These are phyloP conservation scores for Candida vaughaniae DNA, from an alignment of 805 yeast species.

Conservation along the genomic window DNA sequence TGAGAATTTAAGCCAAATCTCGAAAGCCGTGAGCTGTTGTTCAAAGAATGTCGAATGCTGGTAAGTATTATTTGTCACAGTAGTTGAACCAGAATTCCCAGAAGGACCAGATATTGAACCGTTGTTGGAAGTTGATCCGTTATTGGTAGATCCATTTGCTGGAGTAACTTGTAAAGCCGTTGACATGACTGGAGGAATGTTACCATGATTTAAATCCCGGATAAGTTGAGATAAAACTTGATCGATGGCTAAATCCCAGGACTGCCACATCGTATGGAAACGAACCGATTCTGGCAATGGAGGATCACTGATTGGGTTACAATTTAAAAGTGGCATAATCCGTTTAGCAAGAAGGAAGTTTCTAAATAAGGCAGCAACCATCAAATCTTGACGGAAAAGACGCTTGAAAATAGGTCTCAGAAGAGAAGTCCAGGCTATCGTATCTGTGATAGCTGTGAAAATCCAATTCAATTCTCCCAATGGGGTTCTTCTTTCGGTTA, in stretches of 20 bases:
- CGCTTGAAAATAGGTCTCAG: slow-evolving; percentile 87
- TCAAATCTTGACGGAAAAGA: slow-evolving; percentile 88
- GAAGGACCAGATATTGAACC: slow-evolving; percentile 17
- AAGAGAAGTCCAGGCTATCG: slow-evolving; percentile 94
- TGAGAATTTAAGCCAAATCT: slow-evolving; percentile 85
- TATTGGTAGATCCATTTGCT: slow-evolving; percentile 1
- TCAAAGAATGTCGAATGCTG: slow-evolving; percentile 94
- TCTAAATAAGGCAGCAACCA: slow-evolving; percentile 94
- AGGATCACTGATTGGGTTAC: slow-evolving; percentile 94
- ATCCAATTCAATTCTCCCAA: slow-evolving; percentile 97
- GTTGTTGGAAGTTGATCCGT: slow-evolving; percentile 8
- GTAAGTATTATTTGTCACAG: slow-evolving; percentile 45
- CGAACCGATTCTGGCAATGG: slow-evolving; percentile 80
- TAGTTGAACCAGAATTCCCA: background rate
- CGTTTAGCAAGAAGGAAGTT: slow-evolving; percentile 90
- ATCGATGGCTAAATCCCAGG: slow-evolving; percentile 97
- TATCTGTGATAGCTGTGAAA: slow-evolving; percentile 95
- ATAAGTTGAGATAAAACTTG: slow-evolving; percentile 80
- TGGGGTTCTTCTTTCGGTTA: slow-evolving; percentile 92
- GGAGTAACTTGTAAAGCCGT: background rate
- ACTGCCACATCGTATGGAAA: slow-evolving; percentile 92
- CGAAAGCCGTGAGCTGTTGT: slow-evolving; percentile 94
- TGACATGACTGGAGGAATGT: background rate
- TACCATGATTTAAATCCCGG: slow-evolving; percentile 21
- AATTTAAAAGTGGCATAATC: slow-evolving; percentile 88